Evolutionary conservation across 805 yeast species (phyloP), one percentile per base, ranked within the genome.

Genomic region (Candida boleticola): DNA sequence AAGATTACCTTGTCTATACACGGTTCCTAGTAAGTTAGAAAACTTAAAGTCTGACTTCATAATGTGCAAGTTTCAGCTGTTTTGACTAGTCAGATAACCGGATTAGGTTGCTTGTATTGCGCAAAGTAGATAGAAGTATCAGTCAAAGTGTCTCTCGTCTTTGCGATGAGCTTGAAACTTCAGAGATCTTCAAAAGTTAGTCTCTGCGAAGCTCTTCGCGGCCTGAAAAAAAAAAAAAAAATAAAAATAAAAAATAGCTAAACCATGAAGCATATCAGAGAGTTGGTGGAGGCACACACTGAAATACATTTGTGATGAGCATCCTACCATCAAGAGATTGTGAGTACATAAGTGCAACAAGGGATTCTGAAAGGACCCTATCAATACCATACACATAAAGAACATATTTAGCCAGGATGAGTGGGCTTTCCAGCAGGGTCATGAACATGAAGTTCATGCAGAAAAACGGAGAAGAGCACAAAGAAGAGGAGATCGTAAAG

Each of bases 11-110:
- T 85, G 87, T 38, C 95, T 74, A 59, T 93, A 93, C 3, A 93
- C 98, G 0, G 98, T 90, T 22, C 99, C 99, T 53, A 93, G 69
- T 25, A 93, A 72, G 65, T 92, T 93, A 26, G 95, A 82, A 54
- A 93, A 85, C 75, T 83, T 69, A 54, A 84, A 89, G 66, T 88
- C 95, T n/a, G 95, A 82, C 68, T 82, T 87, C 96, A 89, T 88
- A 39, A 17, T 39, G 42, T n/a, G 30, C 36, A n/a, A n/a, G n/a
- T n/a, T n/a, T n/a, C n/a, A 29, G 31, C 7, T 29, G n/a, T n/a
- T n/a, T n/a, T n/a, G n/a, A n/a, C n/a, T n/a, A n/a, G n/a, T n/a
- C n/a, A n/a, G n/a, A n/a, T n/a, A n/a, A n/a, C n/a, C n/a, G n/a
- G n/a, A n/a, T n/a, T n/a, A n/a, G n/a, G n/a, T n/a, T n/a, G n/a